Conservation (phyloP, 163 green algal genomes). For the Chlamydomonas reinhardtii region DNA sequence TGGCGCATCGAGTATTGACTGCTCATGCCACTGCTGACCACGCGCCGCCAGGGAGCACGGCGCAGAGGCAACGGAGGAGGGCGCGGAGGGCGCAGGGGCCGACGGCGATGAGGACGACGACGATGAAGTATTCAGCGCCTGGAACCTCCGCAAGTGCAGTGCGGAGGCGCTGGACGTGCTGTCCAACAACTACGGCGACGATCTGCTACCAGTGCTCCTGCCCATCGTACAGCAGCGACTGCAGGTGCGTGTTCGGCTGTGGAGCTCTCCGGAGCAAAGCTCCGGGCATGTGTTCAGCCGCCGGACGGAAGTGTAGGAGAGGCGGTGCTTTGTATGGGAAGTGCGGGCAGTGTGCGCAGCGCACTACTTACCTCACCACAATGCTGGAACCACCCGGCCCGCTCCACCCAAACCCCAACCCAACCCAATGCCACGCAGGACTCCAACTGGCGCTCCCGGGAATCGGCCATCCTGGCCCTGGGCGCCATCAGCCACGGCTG, state of each 20-base stretch:
- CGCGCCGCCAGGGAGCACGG: conserved; percentile 47
- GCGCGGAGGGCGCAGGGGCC: conserved; percentile 67
- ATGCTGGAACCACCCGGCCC: no score
- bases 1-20: no score
- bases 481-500: conserved; percentile 95
- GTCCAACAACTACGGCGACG: conserved; percentile 86
- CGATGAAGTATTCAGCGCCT: conserved; percentile 64
- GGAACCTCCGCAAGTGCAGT: conserved; percentile 94
- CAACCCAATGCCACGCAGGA: conserved; percentile 46
- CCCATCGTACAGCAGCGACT: conserved; percentile 90
- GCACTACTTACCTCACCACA: no score
- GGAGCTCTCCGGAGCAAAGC: no score
- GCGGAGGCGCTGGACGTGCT: conserved; percentile 93
- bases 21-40: no score
- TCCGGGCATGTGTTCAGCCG: no score
- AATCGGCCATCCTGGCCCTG: conserved; percentile 93
- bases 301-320: no score
- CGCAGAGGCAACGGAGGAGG: conserved; percentile 38
- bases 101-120: conserved; percentile 67
- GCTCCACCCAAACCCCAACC: not conserved
- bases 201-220: conserved; percentile 93
- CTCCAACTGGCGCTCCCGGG: conserved; percentile 79
- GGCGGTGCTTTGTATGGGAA: no score
- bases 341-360: no score
- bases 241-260: conserved; percentile 32